phyloP scores from a whole-genome alignment of 768 basidiomycete genomes.

The Pisolithus tinctorius region DNA sequence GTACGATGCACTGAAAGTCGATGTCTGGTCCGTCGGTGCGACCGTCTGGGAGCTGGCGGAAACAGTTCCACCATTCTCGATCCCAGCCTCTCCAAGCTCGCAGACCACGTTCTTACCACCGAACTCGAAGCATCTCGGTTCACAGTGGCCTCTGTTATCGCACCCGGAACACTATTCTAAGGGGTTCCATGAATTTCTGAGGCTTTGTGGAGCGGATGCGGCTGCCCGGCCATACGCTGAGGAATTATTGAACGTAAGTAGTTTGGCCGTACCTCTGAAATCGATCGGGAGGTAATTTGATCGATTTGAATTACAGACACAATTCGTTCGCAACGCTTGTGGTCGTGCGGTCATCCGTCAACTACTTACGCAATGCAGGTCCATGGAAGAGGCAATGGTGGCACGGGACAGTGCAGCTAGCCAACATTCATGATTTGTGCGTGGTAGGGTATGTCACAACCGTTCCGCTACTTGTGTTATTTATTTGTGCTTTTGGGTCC shows the following conservation, averaged over 20 bases:
- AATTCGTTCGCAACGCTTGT: constrained; percentile 63
- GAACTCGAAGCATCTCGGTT: constrained; percentile 37
- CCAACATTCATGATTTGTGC: background rate
- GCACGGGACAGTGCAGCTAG: constrained; percentile 7
- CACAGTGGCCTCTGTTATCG: constrained; percentile 59
- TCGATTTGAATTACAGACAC: constrained; percentile 33
- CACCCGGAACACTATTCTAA: constrained; percentile 58
- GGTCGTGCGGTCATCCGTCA: constrained; percentile 62
- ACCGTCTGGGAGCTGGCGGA: constrained; percentile 82
- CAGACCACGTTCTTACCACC: constrained; percentile 29
- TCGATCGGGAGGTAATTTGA: background rate
- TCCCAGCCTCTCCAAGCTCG: constrained; percentile 21
- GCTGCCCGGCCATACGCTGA: constrained; percentile 47
- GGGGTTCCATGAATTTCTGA: constrained; percentile 68
- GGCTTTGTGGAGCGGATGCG: constrained; percentile 56
- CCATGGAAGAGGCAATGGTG: constrained; percentile 48
- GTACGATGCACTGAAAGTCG: constrained; percentile 69
- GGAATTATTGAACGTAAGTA: constrained; percentile 53
- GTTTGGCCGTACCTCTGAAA: background rate
- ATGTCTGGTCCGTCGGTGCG: constrained; percentile 77
- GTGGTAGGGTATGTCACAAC: background rate
- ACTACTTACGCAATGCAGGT: constrained; percentile 58
- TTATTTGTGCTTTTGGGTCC: no score
- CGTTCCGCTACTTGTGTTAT: no score
- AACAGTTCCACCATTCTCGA: constrained; percentile 65